Evolutionary conservation across 768 basidiomycete species (phyloP).

Genomic region (Pleurotus ostreatus): DNA sequence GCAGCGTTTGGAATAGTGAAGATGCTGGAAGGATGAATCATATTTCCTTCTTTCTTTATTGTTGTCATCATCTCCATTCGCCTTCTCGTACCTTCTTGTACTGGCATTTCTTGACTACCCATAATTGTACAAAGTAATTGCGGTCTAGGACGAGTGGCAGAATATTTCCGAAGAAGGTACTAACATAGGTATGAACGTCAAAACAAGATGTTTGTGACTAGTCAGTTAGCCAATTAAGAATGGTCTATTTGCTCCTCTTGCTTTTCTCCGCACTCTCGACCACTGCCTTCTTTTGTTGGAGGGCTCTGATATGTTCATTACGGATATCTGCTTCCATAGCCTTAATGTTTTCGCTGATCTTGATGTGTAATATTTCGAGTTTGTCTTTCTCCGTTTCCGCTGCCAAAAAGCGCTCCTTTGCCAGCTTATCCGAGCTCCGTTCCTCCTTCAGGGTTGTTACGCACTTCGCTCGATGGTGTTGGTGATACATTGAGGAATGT

Average conservation of each 20-base stretch:
- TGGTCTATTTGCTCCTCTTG: neutral
- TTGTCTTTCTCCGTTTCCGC: constrained; percentile 10
- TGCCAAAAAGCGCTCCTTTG: constrained; percentile 12
- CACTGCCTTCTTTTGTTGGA: neutral
- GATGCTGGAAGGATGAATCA: constrained; percentile 32
- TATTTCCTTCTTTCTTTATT: no score
- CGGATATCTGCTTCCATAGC: neutral
- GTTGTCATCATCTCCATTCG: no score
- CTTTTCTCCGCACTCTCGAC: constrained; percentile 5
- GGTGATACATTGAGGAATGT: constrained; percentile 13
- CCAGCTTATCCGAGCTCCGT: constrained; percentile 8
- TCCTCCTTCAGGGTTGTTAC: constrained; percentile 5
- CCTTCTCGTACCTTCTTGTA: no score
- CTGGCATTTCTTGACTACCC: no score
- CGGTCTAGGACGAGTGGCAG: no score
- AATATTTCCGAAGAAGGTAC: no score
- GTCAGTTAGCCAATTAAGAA: neutral
- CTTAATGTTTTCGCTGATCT: constrained; percentile 3
- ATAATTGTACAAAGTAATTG: no score
- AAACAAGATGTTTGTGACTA: no score
- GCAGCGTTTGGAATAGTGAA: constrained; percentile 54
- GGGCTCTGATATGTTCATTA: neutral
- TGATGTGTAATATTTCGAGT: neutral
- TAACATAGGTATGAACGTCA: no score
- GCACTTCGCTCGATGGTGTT: constrained; percentile 14